These are phyloP conservation scores for Madurella fahalii DNA, from an alignment of 2,329 filamentous ascomycete genomes.

Conservation along the genomic window DNA sequence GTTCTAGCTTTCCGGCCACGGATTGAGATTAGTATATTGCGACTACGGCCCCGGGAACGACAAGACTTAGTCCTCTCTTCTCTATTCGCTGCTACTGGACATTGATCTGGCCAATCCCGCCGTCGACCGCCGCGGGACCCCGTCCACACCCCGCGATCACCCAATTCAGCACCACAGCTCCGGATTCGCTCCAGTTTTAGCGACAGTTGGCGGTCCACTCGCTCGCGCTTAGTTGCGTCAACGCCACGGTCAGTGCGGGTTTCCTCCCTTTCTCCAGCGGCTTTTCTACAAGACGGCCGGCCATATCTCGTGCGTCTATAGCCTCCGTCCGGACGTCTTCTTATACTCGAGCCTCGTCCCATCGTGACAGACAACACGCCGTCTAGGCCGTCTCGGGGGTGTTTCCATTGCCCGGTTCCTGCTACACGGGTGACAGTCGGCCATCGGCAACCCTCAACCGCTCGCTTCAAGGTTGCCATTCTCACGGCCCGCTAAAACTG, in stretches of 20 bases:
- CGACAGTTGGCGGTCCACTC: slow-evolving; percentile 3
- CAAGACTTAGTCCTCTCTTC: neutral
- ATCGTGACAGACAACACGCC: no score
- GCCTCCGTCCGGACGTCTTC: no score
- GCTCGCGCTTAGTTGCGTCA: slow-evolving; percentile 6
- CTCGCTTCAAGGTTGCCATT: slow-evolving; percentile 13
- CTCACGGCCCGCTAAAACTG: slow-evolving; percentile 21
- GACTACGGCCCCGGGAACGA: neutral
- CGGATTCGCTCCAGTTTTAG: slow-evolving; percentile 11
- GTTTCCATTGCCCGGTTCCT: slow-evolving; percentile 6
- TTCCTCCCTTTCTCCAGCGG: neutral
- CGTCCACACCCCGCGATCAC: neutral
- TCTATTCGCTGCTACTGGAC: slow-evolving; percentile 1
- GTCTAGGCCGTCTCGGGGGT: neutral
- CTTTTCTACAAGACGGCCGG: neutral
- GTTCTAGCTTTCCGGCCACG: neutral
- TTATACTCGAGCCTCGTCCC: no score
- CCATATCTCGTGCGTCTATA: neutral
- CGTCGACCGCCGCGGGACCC: neutral
- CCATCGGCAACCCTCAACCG: slow-evolving; percentile 9
- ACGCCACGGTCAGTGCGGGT: neutral
- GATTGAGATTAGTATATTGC: neutral
- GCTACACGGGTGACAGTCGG: slow-evolving; percentile 8
- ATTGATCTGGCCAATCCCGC: slow-evolving; percentile 5
- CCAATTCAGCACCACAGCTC: slow-evolving; percentile 7